phyloP scores from a whole-genome alignment of 495 filamentous ascomycete genomes.

The Xylaria longipes region DNA sequence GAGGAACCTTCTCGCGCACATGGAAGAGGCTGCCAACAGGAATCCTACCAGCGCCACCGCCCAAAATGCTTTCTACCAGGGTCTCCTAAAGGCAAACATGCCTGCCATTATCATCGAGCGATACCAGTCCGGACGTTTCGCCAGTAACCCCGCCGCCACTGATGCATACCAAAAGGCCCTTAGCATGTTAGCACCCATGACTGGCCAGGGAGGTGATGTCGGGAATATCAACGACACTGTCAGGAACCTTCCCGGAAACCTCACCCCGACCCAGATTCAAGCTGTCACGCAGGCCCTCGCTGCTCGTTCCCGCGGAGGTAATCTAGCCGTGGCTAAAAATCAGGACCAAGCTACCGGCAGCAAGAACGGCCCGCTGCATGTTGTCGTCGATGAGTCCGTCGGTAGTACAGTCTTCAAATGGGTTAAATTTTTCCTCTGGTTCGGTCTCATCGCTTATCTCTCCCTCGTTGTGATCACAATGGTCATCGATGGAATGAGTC shows the following conservation, averaged over 20 bases:
- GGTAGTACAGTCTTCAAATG: constrained; percentile 83
- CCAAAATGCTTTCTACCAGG: constrained; percentile 92
- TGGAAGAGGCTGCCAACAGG: constrained; percentile 88
- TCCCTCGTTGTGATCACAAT: constrained; percentile 77
- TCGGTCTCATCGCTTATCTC: constrained; percentile 76
- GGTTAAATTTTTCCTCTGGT: constrained; percentile 83
- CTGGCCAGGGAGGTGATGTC: constrained; percentile 40
- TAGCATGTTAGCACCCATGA: constrained; percentile 58
- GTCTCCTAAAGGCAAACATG: constrained; percentile 89
- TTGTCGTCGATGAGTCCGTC: constrained; percentile 92
- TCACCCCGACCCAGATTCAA: constrained; percentile 72
- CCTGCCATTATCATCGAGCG: constrained; percentile 89
- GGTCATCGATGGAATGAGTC: constrained; percentile 75
- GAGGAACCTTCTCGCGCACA: constrained; percentile 55
- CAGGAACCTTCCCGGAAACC: constrained; percentile 41
- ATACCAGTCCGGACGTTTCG: constrained; percentile 84
- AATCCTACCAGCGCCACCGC: constrained; percentile 83
- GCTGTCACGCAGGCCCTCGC: constrained; percentile 88
- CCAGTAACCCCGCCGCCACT: constrained; percentile 74
- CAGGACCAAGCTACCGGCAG: constrained; percentile 59
- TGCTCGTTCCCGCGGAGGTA: constrained; percentile 72
- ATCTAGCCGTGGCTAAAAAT: constrained; percentile 59
- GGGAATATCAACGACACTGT: constrained; percentile 38
- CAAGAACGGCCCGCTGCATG: constrained; percentile 84
- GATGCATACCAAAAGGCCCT: constrained; percentile 77